These are phyloP conservation scores for Ceratobasidium sp. DNA, from an alignment of 1,284 basidiomycete species.

Conservation along the genomic window DNA sequence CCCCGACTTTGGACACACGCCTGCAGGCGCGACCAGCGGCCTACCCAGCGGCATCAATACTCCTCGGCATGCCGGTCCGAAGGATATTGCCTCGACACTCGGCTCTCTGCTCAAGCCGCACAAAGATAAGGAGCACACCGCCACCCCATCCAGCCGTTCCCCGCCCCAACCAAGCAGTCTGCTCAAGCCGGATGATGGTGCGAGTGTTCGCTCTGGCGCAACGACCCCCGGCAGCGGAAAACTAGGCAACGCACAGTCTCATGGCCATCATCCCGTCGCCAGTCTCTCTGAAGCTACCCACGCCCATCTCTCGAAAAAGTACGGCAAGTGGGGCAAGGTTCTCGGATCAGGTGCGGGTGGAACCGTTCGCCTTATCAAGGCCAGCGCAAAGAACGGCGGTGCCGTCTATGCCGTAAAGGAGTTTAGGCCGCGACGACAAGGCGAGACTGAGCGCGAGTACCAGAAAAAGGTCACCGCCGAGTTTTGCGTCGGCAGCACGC, in stretches of 20 bases:
- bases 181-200: slow-evolving; percentile 46
- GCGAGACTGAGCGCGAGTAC: slow-evolving; percentile 95
- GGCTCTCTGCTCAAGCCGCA: slow-evolving; percentile 50
- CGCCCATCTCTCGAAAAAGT: slow-evolving; percentile 95
- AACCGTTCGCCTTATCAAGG: slow-evolving; percentile 95
- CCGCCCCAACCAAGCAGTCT: slow-evolving; percentile 43
- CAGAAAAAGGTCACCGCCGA: slow-evolving; percentile 99
- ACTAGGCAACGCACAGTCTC: slow-evolving; percentile 38
- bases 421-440: slow-evolving; percentile 86
- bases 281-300: slow-evolving; percentile 84
- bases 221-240: slow-evolving; percentile 40
- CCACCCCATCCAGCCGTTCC: slow-evolving; percentile 44
- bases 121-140: slow-evolving; percentile 50
- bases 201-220: slow-evolving; percentile 41
- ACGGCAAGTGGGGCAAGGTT: slow-evolving; percentile 97
- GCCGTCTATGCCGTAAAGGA: slow-evolving; percentile 96
- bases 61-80: slow-evolving; percentile 41
- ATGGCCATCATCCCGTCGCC: slow-evolving; percentile 47
- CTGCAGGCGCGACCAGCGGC: slow-evolving; percentile 31
- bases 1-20: slow-evolving; percentile 47
- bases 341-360: slow-evolving; percentile 97
- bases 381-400: slow-evolving; percentile 77
- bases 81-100: slow-evolving; percentile 45
- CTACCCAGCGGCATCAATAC: slow-evolving; percentile 31
- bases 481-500: slow-evolving; percentile 95